Percentiles rank a stretch among this genome's conserved stretches.
phyloP scores from a whole-genome alignment of 192 early-diverging fungal genomes.

The Linnemannia hyalina region DNA sequence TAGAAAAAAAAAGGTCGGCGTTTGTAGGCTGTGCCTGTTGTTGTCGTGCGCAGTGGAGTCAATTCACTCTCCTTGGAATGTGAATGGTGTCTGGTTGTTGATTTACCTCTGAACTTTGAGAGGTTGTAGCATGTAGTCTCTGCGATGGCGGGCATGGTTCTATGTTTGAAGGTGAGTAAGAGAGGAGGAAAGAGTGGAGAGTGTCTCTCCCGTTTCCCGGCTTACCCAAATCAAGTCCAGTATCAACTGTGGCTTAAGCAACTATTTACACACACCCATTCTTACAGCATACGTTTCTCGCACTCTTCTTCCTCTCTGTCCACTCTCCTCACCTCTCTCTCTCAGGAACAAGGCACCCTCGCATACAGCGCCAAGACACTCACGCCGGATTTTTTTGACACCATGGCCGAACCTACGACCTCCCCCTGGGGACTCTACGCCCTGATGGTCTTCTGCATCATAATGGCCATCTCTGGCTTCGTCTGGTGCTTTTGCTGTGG shows the following conservation, averaged over 20 bases:
- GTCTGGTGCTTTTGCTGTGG: constrained; percentile 57
- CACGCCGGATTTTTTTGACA: neutral
- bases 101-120: constrained; percentile 71
- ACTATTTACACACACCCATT: neutral
- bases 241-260: neutral
- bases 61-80: too few relatives aligned
- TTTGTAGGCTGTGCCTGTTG: neutral
- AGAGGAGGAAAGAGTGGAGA: neutral
- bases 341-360: neutral
- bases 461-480: constrained; percentile 33
- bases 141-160: constrained; percentile 56
- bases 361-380: neutral
- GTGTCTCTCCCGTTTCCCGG: neutral
- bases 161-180: neutral
- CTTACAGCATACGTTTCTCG: neutral
- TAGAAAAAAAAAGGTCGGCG: neutral
- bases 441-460: constrained; percentile 40
- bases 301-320: neutral
- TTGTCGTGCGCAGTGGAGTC: too few relatives aligned
- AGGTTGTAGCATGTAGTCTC: constrained; percentile 75
- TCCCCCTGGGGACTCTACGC: constrained; percentile 47
- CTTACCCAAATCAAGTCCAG: neutral
- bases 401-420: constrained; percentile 20
- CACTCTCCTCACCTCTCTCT: neutral
- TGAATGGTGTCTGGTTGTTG: neutral